These are phyloP conservation scores for Candida easanensis DNA, from an alignment of 805 yeast species.

Conservation along the genomic window DNA sequence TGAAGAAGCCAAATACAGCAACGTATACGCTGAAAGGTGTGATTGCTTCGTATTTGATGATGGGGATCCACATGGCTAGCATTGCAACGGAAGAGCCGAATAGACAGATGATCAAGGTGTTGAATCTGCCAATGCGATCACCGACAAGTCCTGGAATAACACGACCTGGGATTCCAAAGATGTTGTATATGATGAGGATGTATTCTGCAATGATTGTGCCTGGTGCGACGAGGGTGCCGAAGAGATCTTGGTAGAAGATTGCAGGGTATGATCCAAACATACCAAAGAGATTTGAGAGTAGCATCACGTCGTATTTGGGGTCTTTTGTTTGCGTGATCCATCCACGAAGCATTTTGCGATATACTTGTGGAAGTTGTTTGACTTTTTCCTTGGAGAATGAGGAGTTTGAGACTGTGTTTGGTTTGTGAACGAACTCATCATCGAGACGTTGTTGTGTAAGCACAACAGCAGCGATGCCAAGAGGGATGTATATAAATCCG, in stretches of 20 bases:
- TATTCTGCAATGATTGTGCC: conserved; percentile 11
- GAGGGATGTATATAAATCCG: conserved; percentile 23
- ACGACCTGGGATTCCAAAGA: conserved; percentile 26
- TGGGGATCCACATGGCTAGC: conserved; percentile 21
- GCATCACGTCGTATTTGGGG: conserved; percentile 8
- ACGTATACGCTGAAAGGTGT: conserved; percentile 16
- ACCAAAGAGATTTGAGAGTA: conserved; percentile 19
- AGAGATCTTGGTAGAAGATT: conserved; percentile 25
- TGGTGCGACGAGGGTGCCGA: conserved; percentile 20
- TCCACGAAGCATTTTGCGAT: conserved; percentile 5
- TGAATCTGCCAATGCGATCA: conserved; percentile 23
- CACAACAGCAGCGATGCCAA: conserved; percentile 11
- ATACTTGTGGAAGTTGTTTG: conserved; percentile 12
- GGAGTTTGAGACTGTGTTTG: conserved; percentile 21
- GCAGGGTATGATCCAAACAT: conserved; percentile 26
- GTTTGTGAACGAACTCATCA: conserved; percentile 9
- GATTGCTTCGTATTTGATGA: conserved; percentile 15
- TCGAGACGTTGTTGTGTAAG: conserved; percentile 20
- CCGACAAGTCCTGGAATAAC: conserved; percentile 23
- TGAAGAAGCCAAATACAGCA: conserved; percentile 20
- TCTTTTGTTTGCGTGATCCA: conserved; percentile 17
- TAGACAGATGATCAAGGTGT: conserved; percentile 16
- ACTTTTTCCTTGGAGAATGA: conserved; percentile 12
- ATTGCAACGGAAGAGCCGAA: conserved; percentile 9
- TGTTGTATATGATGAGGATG: conserved; percentile 20